These are phyloP conservation scores for Ascosphaera aggregata DNA, from an alignment of 2,329 filamentous ascomycete genomes.

Conservation along the genomic window DNA sequence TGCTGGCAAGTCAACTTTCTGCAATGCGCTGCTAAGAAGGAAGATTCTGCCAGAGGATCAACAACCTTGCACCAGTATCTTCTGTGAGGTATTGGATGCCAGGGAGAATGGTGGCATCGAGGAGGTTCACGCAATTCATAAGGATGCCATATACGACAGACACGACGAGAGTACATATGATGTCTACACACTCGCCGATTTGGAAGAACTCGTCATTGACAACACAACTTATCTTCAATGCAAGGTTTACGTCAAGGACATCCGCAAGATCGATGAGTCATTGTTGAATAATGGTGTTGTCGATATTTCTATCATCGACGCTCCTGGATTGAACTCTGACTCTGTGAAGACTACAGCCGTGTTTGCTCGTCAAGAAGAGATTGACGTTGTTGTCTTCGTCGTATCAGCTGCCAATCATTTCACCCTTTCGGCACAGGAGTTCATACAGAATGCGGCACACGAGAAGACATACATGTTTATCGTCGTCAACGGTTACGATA, in stretches of 20 bases:
- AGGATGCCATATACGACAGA: slow-evolving; percentile 54
- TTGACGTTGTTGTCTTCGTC: slow-evolving; percentile 95
- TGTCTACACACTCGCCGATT: slow-evolving; percentile 50
- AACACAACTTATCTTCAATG: slow-evolving; percentile 78
- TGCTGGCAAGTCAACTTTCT: slow-evolving; percentile 95
- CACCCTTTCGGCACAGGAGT: slow-evolving; percentile 91
- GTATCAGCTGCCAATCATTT: slow-evolving; percentile 97
- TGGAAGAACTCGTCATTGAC: slow-evolving; percentile 78
- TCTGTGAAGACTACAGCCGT: slow-evolving; percentile 94
- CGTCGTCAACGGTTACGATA: slow-evolving; percentile 92
- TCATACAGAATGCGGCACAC: slow-evolving; percentile 82
- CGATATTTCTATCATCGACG: slow-evolving; percentile 92
- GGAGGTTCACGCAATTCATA: slow-evolving; percentile 88
- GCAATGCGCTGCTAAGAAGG: slow-evolving; percentile 79
- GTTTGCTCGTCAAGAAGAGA: slow-evolving; percentile 92
- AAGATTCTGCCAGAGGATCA: slow-evolving; percentile 93
- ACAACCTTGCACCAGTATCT: slow-evolving; percentile 93
- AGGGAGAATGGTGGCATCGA: slow-evolving; percentile 78
- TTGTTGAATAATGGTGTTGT: slow-evolving; percentile 93
- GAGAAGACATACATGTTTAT: slow-evolving; percentile 99
- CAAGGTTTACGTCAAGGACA: slow-evolving; percentile 90
- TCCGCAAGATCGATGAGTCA: slow-evolving; percentile 72
- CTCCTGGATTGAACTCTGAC: slow-evolving; percentile 84
- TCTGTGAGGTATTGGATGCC: slow-evolving; percentile 88
- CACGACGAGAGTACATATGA: slow-evolving; percentile 90